Conservation (phyloP, 176 grass and related monocot species). For the Panicum miliaceum region DNA sequence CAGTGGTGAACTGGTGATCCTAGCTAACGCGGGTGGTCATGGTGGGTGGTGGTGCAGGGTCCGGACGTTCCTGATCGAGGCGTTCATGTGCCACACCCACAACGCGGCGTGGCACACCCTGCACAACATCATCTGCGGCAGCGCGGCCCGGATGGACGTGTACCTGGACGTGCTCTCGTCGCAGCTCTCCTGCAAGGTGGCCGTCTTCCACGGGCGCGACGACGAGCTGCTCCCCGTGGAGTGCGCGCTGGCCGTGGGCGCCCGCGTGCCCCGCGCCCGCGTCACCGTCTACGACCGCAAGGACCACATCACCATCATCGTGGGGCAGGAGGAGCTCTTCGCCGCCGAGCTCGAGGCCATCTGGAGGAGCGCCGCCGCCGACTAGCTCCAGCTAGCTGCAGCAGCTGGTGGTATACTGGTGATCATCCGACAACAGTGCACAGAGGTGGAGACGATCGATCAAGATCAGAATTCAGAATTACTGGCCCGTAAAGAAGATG, state of each 20-base stretch:
- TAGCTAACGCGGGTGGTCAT: no score
- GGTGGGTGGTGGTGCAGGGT: constrained; percentile 43
- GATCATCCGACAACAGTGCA: no score
- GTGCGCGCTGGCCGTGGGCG: constrained; percentile 66
- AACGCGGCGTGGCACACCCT: constrained; percentile 98
- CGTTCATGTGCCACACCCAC: constrained; percentile 97
- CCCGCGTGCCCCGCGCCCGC: constrained; percentile 58
- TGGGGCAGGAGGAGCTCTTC: constrained; percentile 79
- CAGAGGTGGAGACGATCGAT: no score
- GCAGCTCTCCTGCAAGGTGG: constrained; percentile 64
- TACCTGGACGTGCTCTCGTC: constrained; percentile 68
- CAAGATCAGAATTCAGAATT: no score
- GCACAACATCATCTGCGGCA: constrained; percentile 96
- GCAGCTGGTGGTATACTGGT: no score
- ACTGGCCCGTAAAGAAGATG: no score
- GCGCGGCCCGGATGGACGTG: constrained; percentile 59
- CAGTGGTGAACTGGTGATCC: neutral
- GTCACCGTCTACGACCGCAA: constrained; percentile 73
- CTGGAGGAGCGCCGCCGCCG: constrained; percentile 57
- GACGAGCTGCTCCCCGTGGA: constrained; percentile 88
- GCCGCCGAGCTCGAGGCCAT: constrained; percentile 90
- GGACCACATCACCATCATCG: constrained; percentile 91
- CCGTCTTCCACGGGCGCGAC: constrained; percentile 76
- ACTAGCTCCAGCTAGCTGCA: neutral
- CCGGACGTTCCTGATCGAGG: constrained; percentile 78